Conservation (phyloP, 2,329 filamentous ascomycete genomes). For the Botrytis medusae region DNA sequence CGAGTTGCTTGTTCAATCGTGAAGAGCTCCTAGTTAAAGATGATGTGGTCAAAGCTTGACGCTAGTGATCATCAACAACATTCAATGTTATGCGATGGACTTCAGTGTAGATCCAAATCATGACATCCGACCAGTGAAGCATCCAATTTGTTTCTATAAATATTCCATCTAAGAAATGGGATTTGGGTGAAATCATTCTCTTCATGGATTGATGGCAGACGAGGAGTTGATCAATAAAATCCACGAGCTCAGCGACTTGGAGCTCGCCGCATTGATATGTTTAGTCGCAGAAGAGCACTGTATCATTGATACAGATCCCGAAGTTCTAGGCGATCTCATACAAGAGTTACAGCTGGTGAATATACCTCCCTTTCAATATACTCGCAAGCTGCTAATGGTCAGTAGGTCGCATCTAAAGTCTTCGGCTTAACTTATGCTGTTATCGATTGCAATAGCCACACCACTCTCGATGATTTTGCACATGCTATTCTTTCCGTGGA, state of each 20-base stretch:
- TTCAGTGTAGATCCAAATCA: conserved; percentile 20
- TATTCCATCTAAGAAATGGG: conserved; percentile 15
- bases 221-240: conserved; percentile 65
- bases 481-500: conserved; percentile 54
- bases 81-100: conserved; percentile 20
- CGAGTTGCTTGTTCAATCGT: conserved; percentile 15
- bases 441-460: conserved; percentile 69
- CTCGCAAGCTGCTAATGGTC: not conserved
- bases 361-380: not conserved
- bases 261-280: conserved; percentile 81
- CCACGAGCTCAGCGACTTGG: conserved; percentile 79
- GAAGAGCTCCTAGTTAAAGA: conserved; percentile 27
- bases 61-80: conserved; percentile 29
- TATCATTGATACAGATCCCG: conserved; percentile 71
- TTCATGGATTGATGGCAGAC: conserved; percentile 55
- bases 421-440: conserved; percentile 72
- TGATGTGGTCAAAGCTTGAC: conserved; percentile 37
- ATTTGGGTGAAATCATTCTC: conserved; percentile 16
- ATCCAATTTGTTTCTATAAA: not conserved
- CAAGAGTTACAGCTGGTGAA: conserved; percentile 70
- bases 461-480: conserved; percentile 79
- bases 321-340: conserved; percentile 65
- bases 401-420: conserved; percentile 62
- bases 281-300: conserved; percentile 83
- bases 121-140: not conserved